Evolutionary conservation across 441 rosid species (phyloP), one percentile per base, ranked within the genome.

Genomic region (Euphorbia corollata): DNA sequence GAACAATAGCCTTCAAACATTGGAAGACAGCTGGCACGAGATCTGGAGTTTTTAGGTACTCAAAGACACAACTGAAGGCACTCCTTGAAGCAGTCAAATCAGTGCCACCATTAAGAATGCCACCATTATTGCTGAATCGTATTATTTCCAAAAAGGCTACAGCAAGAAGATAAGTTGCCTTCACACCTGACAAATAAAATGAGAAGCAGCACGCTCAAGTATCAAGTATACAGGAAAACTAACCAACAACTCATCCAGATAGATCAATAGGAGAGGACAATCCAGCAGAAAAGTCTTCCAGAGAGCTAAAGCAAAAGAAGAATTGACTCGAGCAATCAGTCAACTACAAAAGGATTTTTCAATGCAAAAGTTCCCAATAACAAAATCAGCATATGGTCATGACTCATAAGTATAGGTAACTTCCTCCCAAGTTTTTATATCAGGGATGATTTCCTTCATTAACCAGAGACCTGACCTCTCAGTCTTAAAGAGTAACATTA

Each of bases 81-180:
- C 99, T 95, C 82, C 93, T 90, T 65, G 93, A 81, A 53, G 89
- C 82, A 70, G 85, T 83, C 65, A 85, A 78, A 72, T 78, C 77
- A 65, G 80, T 70, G 68, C 80, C 83, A 64, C 98, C 96, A 74
- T 91, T 95, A 70, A 95, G 97, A 72, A 92, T 84, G 75, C 99
- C 99, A 63, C 99, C 99, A 61, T 95, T 95, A 79, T 96, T 95
- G 78, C 87, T 88, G 82, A 95, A 95, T 54, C 99, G 96, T 68
- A 88, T 88, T 61, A 90, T 90, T 81, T 95, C 99, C 72, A 95
- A 69, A 80, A 91, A 88, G 55, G 99, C 91, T 54, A 91, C 99
- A 36, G 99, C 98, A 75, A 95, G 99, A 82, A 95, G 92, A 85
- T 91, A 95, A 55, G 97, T 95, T 27, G 99, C 98, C 84, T 95